Evolutionary conservation across 805 yeast species (phyloP).

Genomic region (Ogataea methanolica): DNA sequence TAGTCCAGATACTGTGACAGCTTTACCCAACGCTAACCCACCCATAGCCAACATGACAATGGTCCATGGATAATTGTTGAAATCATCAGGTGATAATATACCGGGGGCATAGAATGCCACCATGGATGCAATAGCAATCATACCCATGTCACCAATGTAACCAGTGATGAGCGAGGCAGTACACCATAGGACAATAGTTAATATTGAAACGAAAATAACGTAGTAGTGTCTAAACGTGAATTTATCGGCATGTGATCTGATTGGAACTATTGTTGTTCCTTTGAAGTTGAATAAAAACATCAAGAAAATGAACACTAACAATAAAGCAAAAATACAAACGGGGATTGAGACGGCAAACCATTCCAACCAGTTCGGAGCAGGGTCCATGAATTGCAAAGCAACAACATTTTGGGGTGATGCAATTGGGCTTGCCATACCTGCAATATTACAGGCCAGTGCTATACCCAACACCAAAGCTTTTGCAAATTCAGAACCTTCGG

Average conservation of each 20-base stretch:
- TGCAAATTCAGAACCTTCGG: constrained; percentile 71
- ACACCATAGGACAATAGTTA: constrained; percentile 88
- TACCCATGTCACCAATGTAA: constrained; percentile 93
- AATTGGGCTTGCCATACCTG: constrained; percentile 97
- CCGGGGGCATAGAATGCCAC: constrained; percentile 93
- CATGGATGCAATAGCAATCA: constrained; percentile 84
- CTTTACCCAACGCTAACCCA: constrained; percentile 92
- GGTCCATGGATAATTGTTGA: constrained; percentile 95
- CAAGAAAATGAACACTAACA: constrained; percentile 70
- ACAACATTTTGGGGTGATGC: constrained; percentile 95
- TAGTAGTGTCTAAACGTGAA: constrained; percentile 74
- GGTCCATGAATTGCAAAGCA: constrained; percentile 83
- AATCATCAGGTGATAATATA: constrained; percentile 79
- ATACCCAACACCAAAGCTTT: constrained; percentile 85
- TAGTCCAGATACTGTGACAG: constrained; percentile 88
- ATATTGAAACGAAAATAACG: constrained; percentile 58
- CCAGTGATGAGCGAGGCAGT: constrained; percentile 69
- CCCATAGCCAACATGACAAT: constrained; percentile 97
- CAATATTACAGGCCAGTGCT: constrained; percentile 88
- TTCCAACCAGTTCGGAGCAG: constrained; percentile 80
- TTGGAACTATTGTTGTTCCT: constrained; percentile 47
- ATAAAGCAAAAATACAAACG: constrained; percentile 56
- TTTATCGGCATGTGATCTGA: constrained; percentile 58
- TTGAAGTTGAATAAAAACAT: constrained; percentile 54
- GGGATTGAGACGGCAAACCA: constrained; percentile 93